phyloP scores from a whole-genome alignment of 179 eudicot species.

The Beta corolliflora region DNA sequence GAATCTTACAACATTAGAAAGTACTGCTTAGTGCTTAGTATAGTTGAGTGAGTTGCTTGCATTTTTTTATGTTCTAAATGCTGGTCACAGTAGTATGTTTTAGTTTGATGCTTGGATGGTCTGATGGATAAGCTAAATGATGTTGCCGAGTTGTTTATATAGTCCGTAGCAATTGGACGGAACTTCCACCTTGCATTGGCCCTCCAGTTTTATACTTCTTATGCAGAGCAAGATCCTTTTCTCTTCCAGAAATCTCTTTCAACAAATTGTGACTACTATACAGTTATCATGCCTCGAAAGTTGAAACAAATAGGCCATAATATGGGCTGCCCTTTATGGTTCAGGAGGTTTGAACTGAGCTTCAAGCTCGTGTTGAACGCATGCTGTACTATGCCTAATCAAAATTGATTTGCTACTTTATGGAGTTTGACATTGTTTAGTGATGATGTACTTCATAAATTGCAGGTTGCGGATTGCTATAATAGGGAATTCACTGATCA shows the following conservation, averaged over 20 bases:
- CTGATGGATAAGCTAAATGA: neutral
- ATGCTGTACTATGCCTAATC: neutral
- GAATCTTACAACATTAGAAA: neutral
- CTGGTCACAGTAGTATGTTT: neutral
- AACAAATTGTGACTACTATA: neutral
- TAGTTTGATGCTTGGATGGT: neutral
- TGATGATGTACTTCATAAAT: slow-evolving; percentile 18
- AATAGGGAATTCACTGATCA: slow-evolving; percentile 77
- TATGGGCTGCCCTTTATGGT: neutral
- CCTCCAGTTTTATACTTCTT: neutral
- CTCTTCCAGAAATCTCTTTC: neutral
- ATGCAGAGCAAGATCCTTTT: neutral
- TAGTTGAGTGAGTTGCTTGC: too few species aligned
- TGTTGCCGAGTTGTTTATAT: neutral
- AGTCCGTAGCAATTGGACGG: neutral
- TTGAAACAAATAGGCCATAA: neutral
- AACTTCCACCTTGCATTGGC: neutral
- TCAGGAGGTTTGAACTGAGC: neutral
- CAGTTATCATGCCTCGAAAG: neutral
- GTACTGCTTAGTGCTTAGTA: neutral
- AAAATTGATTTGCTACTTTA: neutral
- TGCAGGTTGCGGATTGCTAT: slow-evolving; percentile 85
- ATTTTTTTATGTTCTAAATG: too few species aligned
- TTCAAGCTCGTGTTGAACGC: slow-evolving; percentile 8
- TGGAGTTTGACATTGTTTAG: neutral